phyloP scores from a whole-genome alignment of 495 filamentous ascomycete species.

The Aspergillus steynii region DNA sequence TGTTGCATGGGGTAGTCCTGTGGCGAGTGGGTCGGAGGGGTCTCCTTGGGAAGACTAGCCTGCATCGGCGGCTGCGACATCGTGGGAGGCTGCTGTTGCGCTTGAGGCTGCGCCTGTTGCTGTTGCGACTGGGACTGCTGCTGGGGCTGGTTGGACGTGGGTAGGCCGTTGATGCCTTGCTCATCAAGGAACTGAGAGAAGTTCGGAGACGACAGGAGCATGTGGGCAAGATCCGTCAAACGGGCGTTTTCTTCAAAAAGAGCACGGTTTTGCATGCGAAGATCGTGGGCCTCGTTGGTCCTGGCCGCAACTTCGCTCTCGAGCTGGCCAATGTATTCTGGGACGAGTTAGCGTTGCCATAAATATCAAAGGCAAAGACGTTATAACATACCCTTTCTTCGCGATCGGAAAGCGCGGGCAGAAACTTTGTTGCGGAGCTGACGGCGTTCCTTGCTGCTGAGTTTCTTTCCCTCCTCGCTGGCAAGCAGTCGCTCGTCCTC shows the following conservation, averaged over 20 bases:
- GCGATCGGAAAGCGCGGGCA: conserved; percentile 89
- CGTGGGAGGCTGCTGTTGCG: conserved; percentile 29
- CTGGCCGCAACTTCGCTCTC: conserved; percentile 78
- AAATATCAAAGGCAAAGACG: neutral
- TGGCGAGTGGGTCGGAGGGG: conserved; percentile 55
- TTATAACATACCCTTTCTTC: conserved; percentile 80
- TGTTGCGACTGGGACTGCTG: conserved; percentile 33
- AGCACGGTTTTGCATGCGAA: conserved; percentile 68
- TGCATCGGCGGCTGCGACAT: conserved; percentile 33
- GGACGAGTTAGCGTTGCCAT: neutral
- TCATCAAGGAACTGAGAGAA: conserved; percentile 82
- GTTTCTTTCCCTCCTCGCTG: conserved; percentile 96
- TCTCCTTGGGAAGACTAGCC: conserved; percentile 55
- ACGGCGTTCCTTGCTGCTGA: conserved; percentile 89
- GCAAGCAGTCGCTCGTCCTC: conserved; percentile 91
- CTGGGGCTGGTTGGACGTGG: conserved; percentile 34
- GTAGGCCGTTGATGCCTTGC: conserved; percentile 54
- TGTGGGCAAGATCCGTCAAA: conserved; percentile 73
- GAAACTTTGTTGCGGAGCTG: conserved; percentile 98
- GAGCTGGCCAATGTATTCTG: conserved; percentile 94
- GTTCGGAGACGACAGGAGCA: conserved; percentile 81
- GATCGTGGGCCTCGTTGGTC: conserved; percentile 68
- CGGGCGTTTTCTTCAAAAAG: conserved; percentile 80
- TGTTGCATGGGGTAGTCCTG: conserved; percentile 59
- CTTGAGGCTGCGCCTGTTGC: conserved; percentile 34